Percentiles rank a stretch among this genome's conserved stretches.
Conservation (phyloP, 1,284 basidiomycete species). For the Xerocomus tenax region DNA sequence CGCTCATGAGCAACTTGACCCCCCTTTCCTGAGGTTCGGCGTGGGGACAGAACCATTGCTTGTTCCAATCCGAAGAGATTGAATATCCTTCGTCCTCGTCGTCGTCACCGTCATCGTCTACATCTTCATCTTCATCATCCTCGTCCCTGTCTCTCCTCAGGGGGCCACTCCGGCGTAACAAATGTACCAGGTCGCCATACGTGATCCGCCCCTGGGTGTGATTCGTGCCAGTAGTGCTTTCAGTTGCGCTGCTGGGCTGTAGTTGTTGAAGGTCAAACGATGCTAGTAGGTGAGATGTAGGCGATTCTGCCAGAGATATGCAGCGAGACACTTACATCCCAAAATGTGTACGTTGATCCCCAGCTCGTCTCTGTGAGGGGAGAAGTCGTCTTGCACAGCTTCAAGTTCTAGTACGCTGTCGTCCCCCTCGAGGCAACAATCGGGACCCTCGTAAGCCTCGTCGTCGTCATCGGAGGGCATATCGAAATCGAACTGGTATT, state of each 20-base stretch:
- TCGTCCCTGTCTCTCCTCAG: conserved; percentile 21
- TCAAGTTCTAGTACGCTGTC: conserved; percentile 27
- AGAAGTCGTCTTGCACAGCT: conserved; percentile 11
- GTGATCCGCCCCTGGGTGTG: conserved; percentile 19
- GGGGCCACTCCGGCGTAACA: conserved; percentile 14
- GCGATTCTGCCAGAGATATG: neutral
- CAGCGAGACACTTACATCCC: conserved; percentile 27
- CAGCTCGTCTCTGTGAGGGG: conserved; percentile 16
- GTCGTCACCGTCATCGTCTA: conserved; percentile 24
- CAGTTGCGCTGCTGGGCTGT: conserved; percentile 12
- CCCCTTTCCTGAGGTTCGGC: conserved; percentile 67
- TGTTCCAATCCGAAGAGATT: conserved; percentile 20
- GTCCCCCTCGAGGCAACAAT: conserved; percentile 27
- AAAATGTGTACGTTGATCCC: conserved; percentile 28
- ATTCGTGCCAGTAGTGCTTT: conserved; percentile 29
- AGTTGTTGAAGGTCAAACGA: conserved; percentile 36
- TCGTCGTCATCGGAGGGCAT: conserved; percentile 24
- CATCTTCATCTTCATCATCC: conserved; percentile 34
- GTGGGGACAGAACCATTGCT: conserved; percentile 42
- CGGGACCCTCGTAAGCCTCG: conserved; percentile 27
- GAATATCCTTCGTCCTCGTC: conserved; percentile 33
- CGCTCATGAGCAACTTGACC: conserved; percentile 61
- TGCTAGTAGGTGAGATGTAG: conserved; percentile 27
- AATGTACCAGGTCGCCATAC: conserved; percentile 20
- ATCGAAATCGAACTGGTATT: conserved; percentile 26